phyloP scores from a whole-genome alignment of 2,329 filamentous ascomycete species.

The Cercospora zeina region DNA sequence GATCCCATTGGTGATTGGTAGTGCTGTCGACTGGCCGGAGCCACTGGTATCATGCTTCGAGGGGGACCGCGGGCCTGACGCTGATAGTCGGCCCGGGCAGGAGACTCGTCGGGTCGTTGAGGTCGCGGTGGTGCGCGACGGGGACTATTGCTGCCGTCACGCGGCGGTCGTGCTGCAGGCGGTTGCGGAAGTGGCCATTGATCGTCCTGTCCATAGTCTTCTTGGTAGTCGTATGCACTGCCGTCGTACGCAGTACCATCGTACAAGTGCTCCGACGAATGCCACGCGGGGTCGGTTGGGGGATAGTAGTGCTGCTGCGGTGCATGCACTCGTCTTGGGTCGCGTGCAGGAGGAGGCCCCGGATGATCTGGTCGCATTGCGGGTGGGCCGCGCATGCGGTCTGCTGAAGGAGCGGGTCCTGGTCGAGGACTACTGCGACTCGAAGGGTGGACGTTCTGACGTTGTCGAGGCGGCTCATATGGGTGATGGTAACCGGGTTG shows the following conservation, averaged over 20 bases:
- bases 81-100: constrained; percentile 19
- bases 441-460: constrained; percentile 13
- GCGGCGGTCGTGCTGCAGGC: constrained; percentile 15
- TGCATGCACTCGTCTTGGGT: constrained; percentile 21
- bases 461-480: constrained; percentile 17
- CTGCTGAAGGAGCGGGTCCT: constrained; percentile 11
- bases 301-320: constrained; percentile 21
- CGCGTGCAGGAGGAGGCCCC: constrained; percentile 15
- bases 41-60: constrained; percentile 24
- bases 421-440: constrained; percentile 25
- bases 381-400: constrained; percentile 26
- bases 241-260: constrained; percentile 22
- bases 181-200: constrained; percentile 34
- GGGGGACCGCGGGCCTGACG: constrained; percentile 23
- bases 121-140: constrained; percentile 33
- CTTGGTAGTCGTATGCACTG: constrained; percentile 31
- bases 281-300: constrained; percentile 19
- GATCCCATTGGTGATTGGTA: constrained; percentile 25
- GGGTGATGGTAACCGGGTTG: constrained; percentile 20
- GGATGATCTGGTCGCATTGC: constrained; percentile 27
- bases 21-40: constrained; percentile 25
- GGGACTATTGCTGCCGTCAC: constrained; percentile 19
- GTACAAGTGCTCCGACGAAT: constrained; percentile 31
- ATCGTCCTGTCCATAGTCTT: constrained; percentile 27
- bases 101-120: constrained; percentile 33